These are phyloP conservation scores for Parietichytrium sp. DNA, from an alignment of 108 stramenopile species.

Conservation along the genomic window DNA sequence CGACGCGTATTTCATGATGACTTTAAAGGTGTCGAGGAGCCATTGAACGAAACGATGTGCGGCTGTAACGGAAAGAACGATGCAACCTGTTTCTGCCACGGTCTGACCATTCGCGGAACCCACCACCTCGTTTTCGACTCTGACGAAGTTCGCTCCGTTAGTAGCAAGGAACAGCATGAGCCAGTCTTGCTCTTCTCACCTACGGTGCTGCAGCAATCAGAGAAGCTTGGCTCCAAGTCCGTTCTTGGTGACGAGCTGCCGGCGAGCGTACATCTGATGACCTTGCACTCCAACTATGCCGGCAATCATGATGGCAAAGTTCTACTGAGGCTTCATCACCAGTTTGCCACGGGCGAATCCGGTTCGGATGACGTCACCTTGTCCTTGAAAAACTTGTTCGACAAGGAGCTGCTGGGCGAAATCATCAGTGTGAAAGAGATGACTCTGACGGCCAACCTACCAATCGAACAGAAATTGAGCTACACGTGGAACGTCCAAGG, in stretches of 20 bases:
- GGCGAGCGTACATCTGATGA: slow-evolving; percentile 68
- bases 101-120: slow-evolving; percentile 76
- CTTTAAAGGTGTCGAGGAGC: slow-evolving; percentile 55
- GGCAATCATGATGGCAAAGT: background rate
- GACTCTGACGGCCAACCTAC: slow-evolving; percentile 64
- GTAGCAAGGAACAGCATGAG: slow-evolving; percentile 50
- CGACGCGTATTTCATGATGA: slow-evolving; percentile 65
- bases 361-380: slow-evolving; percentile 59
- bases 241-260: slow-evolving; percentile 49
- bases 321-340: slow-evolving; percentile 77
- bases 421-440: slow-evolving; percentile 56
- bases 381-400: slow-evolving; percentile 61
- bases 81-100: slow-evolving; percentile 73
- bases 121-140: slow-evolving; percentile 74
- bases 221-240: background rate
- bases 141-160: slow-evolving; percentile 58
- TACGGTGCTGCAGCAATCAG: slow-evolving; percentile 48
- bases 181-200: slow-evolving; percentile 38
- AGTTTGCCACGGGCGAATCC: slow-evolving; percentile 78
- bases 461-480: background rate
- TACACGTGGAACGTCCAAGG: slow-evolving; percentile 40
- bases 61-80: slow-evolving; percentile 66
- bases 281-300: slow-evolving; percentile 51
- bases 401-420: slow-evolving; percentile 44
- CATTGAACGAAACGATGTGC: slow-evolving; percentile 52